Conservation (phyloP, 192 early-diverging fungal genomes). For the Funneliformis geosporum region DNA sequence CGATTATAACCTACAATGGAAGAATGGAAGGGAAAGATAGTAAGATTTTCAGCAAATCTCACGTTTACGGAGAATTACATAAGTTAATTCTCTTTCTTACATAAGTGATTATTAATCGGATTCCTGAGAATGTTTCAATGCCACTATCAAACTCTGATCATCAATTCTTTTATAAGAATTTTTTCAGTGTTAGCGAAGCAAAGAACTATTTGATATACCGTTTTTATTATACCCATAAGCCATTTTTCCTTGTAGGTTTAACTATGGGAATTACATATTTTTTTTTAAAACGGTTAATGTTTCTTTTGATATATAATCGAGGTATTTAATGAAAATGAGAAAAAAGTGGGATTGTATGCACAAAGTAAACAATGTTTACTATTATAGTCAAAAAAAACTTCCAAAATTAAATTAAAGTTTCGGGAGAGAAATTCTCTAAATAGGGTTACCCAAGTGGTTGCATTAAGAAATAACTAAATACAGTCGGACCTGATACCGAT, state of each 20-base stretch:
- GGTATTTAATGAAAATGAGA: not conserved
- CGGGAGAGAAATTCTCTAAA: not conserved
- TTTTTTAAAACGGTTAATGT: not conserved
- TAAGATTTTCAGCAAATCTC: too few species aligned
- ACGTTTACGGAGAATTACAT: too few species aligned
- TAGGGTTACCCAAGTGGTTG: not conserved
- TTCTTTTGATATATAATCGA: not conserved
- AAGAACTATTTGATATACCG: constrained; percentile 1
- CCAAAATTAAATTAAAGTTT: not conserved
- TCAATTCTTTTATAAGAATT: not conserved
- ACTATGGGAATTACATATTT: not conserved
- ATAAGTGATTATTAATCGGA: too few species aligned
- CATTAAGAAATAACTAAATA: too few species aligned
- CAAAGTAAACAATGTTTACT: not conserved
- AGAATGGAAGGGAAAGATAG: too few species aligned
- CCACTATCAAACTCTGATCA: constrained; percentile 16
- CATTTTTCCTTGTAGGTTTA: not conserved
- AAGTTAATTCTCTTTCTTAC: too few species aligned
- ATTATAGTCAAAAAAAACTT: not conserved
- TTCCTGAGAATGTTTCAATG: not conserved
- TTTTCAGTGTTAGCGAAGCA: constrained; percentile 13
- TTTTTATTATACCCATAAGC: not conserved
- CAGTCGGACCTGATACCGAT: too few species aligned
- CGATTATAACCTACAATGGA: too few species aligned
- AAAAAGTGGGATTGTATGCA: not conserved